A percentile compares a stretch with the other conserved stretches of the same genome.
Conservation (phyloP, 345 rosid genomes). For the Ceriops decandra region DNA sequence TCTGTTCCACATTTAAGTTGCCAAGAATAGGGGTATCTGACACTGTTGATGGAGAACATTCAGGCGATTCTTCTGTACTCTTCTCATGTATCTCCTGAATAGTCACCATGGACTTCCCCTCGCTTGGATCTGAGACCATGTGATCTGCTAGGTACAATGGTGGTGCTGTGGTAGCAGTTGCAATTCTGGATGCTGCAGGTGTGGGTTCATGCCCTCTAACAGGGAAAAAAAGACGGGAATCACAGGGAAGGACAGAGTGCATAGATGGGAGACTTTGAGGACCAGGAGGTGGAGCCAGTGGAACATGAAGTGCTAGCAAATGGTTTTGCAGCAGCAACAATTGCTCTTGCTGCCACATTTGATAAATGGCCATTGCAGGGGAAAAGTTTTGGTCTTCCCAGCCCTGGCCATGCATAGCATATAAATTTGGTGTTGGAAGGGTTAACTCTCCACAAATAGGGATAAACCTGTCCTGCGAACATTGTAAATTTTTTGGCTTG, state of each 20-base stretch:
- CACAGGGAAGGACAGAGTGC: slow-evolving; percentile 37
- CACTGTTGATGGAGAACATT: slow-evolving; percentile 24
- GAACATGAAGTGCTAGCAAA: slow-evolving; percentile 34
- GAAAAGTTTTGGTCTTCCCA: slow-evolving; percentile 40
- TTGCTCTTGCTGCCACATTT: slow-evolving; percentile 54
- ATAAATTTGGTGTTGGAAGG: slow-evolving; percentile 25
- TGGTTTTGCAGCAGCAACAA: slow-evolving; percentile 45
- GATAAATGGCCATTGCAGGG: slow-evolving; percentile 44
- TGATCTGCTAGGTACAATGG: slow-evolving; percentile 30
- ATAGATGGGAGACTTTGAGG: slow-evolving; percentile 46
- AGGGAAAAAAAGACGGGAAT: slow-evolving; percentile 30
- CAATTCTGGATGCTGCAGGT: slow-evolving; percentile 25
- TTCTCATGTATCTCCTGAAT: slow-evolving; percentile 53
- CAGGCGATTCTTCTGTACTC: slow-evolving; percentile 35
- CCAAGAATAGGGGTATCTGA: slow-evolving; percentile 18
- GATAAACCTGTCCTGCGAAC: slow-evolving; percentile 28
- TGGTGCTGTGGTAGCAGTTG: slow-evolving; percentile 34
- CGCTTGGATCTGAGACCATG: slow-evolving; percentile 18
- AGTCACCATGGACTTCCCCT: slow-evolving; percentile 40
- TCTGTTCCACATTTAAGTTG: slow-evolving; percentile 23
- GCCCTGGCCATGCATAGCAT: slow-evolving; percentile 30
- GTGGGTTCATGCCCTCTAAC: slow-evolving; percentile 28
- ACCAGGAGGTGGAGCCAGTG: slow-evolving; percentile 26
- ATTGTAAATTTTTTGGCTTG: slow-evolving; percentile 19
- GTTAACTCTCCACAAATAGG: slow-evolving; percentile 31